phyloP scores from a whole-genome alignment of 768 basidiomycete species.

The Paxillus ammoniavirescens region DNA sequence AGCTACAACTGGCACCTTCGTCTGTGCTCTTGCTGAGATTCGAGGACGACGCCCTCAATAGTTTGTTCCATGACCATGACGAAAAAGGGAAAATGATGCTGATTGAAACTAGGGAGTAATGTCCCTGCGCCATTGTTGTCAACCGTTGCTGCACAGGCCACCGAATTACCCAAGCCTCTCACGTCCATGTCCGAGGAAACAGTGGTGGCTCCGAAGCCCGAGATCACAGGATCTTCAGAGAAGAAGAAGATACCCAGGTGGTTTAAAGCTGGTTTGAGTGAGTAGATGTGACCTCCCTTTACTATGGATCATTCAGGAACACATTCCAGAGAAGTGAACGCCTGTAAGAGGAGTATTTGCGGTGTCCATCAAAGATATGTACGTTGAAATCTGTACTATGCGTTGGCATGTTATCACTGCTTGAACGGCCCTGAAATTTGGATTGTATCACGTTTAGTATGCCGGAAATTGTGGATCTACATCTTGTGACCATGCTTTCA shows the following conservation, averaged over 20 bases:
- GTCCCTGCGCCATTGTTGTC: slow-evolving; percentile 64
- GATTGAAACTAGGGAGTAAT: slow-evolving; percentile 42
- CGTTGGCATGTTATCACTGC: slow-evolving; percentile 3
- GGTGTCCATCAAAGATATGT: slow-evolving; percentile 10
- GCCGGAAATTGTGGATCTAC: slow-evolving; percentile 79
- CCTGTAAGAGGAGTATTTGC: slow-evolving; percentile 34
- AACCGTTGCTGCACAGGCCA: slow-evolving; percentile 53
- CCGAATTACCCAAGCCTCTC: slow-evolving; percentile 65
- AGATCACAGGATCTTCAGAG: slow-evolving; percentile 5
- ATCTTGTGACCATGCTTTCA: slow-evolving; percentile 73
- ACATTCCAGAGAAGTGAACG: slow-evolving; percentile 19
- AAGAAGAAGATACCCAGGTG: slow-evolving; percentile 69
- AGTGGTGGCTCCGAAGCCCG: slow-evolving; percentile 5
- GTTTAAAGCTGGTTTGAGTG: slow-evolving; percentile 68
- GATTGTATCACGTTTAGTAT: slow-evolving; percentile 50
- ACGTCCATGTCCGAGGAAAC: slow-evolving; percentile 33
- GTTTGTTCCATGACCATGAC: slow-evolving; percentile 33
- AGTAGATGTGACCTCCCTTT: slow-evolving; percentile 18
- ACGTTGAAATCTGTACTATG: slow-evolving; percentile 2
- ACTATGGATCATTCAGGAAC: not conserved
- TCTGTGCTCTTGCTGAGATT: slow-evolving; percentile 77
- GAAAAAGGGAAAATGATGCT: not conserved
- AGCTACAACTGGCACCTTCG: slow-evolving; percentile 77
- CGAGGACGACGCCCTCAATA: slow-evolving; percentile 67
- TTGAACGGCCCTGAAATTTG: not conserved